Conservation (phyloP, 1,284 basidiomycete genomes). For the Austroboletus niveus region DNA sequence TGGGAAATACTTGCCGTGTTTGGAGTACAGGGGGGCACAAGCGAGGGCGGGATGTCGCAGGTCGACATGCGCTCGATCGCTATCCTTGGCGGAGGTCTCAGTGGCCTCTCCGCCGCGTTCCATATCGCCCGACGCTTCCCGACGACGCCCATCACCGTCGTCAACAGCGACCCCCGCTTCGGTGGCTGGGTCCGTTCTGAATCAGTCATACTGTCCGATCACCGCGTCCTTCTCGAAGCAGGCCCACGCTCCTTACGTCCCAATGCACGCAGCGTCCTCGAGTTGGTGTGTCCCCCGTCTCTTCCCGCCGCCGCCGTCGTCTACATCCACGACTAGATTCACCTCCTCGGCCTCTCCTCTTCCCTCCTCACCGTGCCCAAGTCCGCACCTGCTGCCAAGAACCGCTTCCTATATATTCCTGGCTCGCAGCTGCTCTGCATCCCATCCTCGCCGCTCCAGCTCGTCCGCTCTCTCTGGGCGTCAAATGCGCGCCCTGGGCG, state of each 20-base stretch:
- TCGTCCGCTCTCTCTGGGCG: constrained; percentile 41
- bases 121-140: constrained; percentile 71
- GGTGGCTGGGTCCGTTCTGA: constrained; percentile 86
- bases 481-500: constrained; percentile 47
- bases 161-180: constrained; percentile 63
- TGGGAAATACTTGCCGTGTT: constrained; percentile 23
- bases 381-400: constrained; percentile 67
- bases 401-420: constrained; percentile 71
- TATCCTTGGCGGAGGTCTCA: constrained; percentile 79
- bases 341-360: constrained; percentile 62
- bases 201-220: constrained; percentile 40
- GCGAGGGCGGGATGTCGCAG: not conserved
- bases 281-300: constrained; percentile 61
- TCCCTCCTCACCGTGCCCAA: constrained; percentile 64
- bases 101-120: constrained; percentile 80
- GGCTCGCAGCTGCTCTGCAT: constrained; percentile 41
- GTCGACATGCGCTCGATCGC: constrained; percentile 45
- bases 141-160: constrained; percentile 55
- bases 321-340: constrained; percentile 52
- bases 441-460: constrained; percentile 48
- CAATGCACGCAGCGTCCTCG: constrained; percentile 67
- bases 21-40: not conserved
- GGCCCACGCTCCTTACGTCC: constrained; percentile 85
- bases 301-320: constrained; percentile 14
- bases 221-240: constrained; percentile 65